Base-by-base conservation (phyloP, 2,329 filamentous ascomycete genomes). In the Alternaria novae-zelandiae region DNA sequence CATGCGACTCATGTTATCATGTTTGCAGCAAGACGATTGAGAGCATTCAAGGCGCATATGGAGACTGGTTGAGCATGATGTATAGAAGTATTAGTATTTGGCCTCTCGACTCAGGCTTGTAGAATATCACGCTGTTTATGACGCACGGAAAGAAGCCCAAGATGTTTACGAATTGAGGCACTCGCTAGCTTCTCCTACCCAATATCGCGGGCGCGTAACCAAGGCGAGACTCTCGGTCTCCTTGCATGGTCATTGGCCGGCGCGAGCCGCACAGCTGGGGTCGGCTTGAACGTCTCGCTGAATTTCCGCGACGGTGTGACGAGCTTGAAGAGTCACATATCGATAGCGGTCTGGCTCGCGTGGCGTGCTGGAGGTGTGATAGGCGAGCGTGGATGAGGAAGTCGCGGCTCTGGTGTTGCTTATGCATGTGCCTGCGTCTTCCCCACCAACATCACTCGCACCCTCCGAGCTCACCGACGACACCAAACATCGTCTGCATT, bases 81-180 rank as follows among this genome's bases (percentile, higher is more conserved):
- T 74, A 69, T 70, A 68, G 67, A 68, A 59, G 63, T 63, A 67
- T 63, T 66, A 62, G 59, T 66, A 63, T 63, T 61, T 68, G 64
- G 67, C 68, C 70, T 75, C 76, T 78, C 75, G 74, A 78, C 76
- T 78, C 77, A 74, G 69, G 67, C 70, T 76, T 76, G 71, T 66
- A 69, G 63, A 69, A 71, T 41, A 61, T 67, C n/a, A 58, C 41
- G 65, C 57, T 49, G 32, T 54, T 57, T 17, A 59, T 43, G 50
- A 62, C 54, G 26, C 30, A 46, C 7, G 41, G 9, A 45, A 54
- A 45, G 23, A 59, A 26, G 45, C 8, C 54, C 47, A 50, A 28
- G 23, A 13, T 50, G 47, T 26, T 21, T 17, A 1, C 13, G 32
- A 23, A 13, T 51, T 10, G 28, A 51, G 6, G 46, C 50, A 23